Evolutionary conservation across 2,329 filamentous ascomycete genomes (phyloP).

Genomic region (Sporothrix euskadiensis): DNA sequence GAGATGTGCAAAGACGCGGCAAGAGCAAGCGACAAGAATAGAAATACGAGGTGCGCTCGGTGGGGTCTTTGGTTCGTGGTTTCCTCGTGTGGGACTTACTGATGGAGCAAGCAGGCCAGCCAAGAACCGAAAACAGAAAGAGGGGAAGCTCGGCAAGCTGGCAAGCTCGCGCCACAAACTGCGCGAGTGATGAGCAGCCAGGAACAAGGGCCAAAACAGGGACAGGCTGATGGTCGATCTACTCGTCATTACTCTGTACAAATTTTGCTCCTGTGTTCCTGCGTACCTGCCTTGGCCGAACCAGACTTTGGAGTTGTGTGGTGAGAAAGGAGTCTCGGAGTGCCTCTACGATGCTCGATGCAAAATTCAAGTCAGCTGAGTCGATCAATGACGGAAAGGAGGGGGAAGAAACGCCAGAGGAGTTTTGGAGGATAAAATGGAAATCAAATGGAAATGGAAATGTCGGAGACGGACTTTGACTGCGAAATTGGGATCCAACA

Average conservation of each 20-base stretch:
- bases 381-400: not conserved
- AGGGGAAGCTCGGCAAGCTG: constrained; percentile 12
- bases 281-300: constrained; percentile 10
- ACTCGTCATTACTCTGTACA: not conserved
- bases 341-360: not conserved
- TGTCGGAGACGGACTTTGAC: not conserved
- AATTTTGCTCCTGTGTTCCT: too few relatives aligned
- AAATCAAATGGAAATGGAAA: too few relatives aligned
- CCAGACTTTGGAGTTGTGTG: not conserved
- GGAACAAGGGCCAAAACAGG: constrained; percentile 4
- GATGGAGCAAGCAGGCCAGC: not conserved
- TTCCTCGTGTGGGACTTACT: not conserved
- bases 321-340: not conserved
- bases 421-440: not conserved
- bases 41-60: not conserved
- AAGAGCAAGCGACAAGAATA: not conserved
- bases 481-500: not conserved
- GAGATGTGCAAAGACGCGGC: not conserved
- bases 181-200: not conserved
- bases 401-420: not conserved
- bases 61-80: not conserved
- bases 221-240: not conserved
- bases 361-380: not conserved
- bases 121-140: not conserved
- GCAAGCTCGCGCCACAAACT: not conserved